A percentile compares a stretch with the other conserved stretches of the same genome.
These are phyloP conservation scores for Arabis hirsuta DNA, from an alignment of 345 rosid genomes.

Conservation along the genomic window DNA sequence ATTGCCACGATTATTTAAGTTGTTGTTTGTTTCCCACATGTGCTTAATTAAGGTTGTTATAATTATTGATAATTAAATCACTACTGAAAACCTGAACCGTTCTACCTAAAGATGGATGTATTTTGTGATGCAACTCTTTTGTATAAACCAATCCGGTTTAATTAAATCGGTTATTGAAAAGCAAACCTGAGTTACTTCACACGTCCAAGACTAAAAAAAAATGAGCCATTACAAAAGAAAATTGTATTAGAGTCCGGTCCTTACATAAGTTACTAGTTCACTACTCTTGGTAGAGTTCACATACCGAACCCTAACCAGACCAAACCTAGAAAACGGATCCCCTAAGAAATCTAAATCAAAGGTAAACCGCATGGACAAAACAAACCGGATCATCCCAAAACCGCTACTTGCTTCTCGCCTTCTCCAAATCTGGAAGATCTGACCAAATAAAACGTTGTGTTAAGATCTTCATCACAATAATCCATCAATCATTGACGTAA, in stretches of 20 bases:
- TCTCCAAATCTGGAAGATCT: constrained; percentile 99
- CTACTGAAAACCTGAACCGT: too few species aligned
- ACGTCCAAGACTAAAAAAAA: too few species aligned
- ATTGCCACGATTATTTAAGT: too few species aligned
- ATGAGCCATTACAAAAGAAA: too few species aligned
- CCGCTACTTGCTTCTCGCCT: constrained; percentile 63
- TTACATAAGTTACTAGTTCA: not conserved
- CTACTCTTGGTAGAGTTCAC: constrained; percentile 26
- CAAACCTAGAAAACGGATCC: constrained; percentile 8
- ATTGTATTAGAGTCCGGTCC: not conserved
- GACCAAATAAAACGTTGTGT: constrained; percentile 27
- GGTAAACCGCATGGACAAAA: constrained; percentile 17
- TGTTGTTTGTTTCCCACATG: too few species aligned
- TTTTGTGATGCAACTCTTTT: too few species aligned
- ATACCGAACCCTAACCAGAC: constrained; percentile 10
- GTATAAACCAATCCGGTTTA: too few species aligned
- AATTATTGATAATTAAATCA: too few species aligned
- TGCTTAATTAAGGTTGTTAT: too few species aligned
- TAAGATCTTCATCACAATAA: constrained; percentile 4
- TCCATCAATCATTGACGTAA: constrained; percentile 2
- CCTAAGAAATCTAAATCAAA: constrained; percentile 6
- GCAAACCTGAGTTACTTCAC: too few species aligned
- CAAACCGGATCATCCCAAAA: constrained; percentile 15
- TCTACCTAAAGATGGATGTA: too few species aligned
- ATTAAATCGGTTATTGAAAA: too few species aligned